A percentile compares a stretch with the other conserved stretches of the same genome.
These are phyloP conservation scores for Metahyphopichia silvanorum DNA, from an alignment of 805 yeast genomes.

Conservation along the genomic window DNA sequence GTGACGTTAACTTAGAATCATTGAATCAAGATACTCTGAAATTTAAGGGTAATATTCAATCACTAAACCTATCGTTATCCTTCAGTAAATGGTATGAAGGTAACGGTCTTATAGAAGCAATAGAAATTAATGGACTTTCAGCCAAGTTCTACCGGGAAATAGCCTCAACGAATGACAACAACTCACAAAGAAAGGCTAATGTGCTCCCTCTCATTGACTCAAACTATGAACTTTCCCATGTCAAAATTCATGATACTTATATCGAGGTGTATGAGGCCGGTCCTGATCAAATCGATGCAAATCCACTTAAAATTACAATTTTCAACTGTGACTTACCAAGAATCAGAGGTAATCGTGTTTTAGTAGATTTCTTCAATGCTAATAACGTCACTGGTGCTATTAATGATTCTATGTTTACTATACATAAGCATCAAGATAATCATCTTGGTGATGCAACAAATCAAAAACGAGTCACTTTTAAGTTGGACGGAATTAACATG, in stretches of 20 bases:
- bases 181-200: slow-evolving; percentile 1
- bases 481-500: slow-evolving; percentile 40
- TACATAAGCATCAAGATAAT: slow-evolving; percentile 67
- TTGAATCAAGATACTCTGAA: slow-evolving; percentile 4
- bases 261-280: slow-evolving; percentile 33
- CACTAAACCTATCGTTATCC: slow-evolving; percentile 44
- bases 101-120: slow-evolving; percentile 46
- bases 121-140: slow-evolving; percentile 46
- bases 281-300: slow-evolving; percentile 4
- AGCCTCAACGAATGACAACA: slow-evolving; percentile 7
- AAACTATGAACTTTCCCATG: slow-evolving; percentile 28
- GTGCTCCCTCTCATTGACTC: slow-evolving; percentile 25
- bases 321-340: slow-evolving; percentile 66
- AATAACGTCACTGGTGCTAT: slow-evolving; percentile 69
- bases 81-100: slow-evolving; percentile 57
- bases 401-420: slow-evolving; percentile 70
- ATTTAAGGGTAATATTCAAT: slow-evolving; percentile 38
- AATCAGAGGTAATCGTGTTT: slow-evolving; percentile 53
- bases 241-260: slow-evolving; percentile 52
- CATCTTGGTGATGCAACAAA: slow-evolving; percentile 38
- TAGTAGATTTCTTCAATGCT: slow-evolving; percentile 69
- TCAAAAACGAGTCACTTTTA: slow-evolving; percentile 31
- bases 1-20: slow-evolving; percentile 7
- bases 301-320: slow-evolving; percentile 49
- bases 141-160: slow-evolving; percentile 28